These are phyloP conservation scores for Hydrangea macrophylla DNA, from an alignment of 148 eudicot species.

Conservation along the genomic window DNA sequence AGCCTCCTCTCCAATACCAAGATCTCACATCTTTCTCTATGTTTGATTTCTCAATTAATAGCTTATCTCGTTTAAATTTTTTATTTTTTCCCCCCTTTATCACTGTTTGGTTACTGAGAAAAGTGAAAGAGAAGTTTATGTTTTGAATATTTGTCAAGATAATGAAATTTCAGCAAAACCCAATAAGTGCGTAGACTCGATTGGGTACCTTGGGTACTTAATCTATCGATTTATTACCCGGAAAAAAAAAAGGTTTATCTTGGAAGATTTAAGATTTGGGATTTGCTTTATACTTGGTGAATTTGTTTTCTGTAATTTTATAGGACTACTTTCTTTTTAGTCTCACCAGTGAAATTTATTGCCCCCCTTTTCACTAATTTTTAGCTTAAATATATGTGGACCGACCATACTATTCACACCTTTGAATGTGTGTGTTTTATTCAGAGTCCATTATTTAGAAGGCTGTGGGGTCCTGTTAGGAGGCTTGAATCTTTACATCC, in stretches of 20 bases:
- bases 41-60: not conserved
- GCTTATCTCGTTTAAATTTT: not conserved
- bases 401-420: not conserved
- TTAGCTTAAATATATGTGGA: not conserved
- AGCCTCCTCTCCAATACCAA: conserved; percentile 9
- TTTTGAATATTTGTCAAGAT: too few species aligned
- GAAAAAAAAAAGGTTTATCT: too few species aligned
- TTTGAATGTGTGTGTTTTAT: not conserved
- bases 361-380: not conserved
- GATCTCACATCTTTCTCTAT: conserved; percentile 23
- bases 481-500: conserved; percentile 45
- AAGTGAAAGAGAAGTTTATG: too few species aligned
- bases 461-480: conserved; percentile 59
- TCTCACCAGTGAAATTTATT: not conserved
- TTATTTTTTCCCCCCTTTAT: not conserved
- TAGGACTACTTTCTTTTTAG: not conserved
- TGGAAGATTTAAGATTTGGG: too few species aligned
- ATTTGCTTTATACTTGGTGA: conserved; percentile 7
- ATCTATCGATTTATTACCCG: too few species aligned
- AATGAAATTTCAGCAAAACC: too few species aligned
- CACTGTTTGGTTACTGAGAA: not conserved
- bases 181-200: too few species aligned
- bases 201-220: too few species aligned
- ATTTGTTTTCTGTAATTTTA: not conserved
- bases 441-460: conserved; percentile 39